These are phyloP conservation scores for Aspergillus sclerotiicarbonarius DNA, from an alignment of 495 filamentous ascomycete species.

Conservation along the genomic window DNA sequence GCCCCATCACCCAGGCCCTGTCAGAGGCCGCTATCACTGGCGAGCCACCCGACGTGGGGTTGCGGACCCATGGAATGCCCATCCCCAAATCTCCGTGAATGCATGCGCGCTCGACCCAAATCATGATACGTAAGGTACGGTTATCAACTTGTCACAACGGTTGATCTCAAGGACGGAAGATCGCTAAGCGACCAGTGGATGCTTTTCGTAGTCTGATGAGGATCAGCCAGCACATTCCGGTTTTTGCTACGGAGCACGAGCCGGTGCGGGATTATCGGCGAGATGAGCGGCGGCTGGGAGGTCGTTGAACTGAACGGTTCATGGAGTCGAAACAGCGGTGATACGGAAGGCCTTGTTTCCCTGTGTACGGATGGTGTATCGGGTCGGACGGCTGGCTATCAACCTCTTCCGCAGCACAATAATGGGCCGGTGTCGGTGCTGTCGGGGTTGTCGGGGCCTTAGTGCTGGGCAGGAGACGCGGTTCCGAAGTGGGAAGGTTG, in stretches of 20 bases:
- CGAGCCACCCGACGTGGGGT: not conserved
- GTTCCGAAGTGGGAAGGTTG: no score
- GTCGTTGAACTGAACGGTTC: not conserved
- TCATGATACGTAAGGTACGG: not conserved
- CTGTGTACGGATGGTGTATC: not conserved
- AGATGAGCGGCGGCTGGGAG: not conserved
- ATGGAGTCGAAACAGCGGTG: not conserved
- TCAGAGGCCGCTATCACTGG: not conserved
- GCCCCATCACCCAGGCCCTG: not conserved
- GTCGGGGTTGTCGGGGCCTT: no score
- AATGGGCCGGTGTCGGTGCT: not conserved
- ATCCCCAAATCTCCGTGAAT: not conserved
- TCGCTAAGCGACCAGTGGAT: not conserved
- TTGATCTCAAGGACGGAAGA: not conserved
- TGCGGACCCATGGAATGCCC: not conserved
- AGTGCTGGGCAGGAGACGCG: no score
- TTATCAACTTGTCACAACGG: not conserved
- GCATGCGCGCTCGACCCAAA: not conserved
- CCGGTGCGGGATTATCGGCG: not conserved
- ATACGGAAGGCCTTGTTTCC: not conserved
- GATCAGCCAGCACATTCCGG: not conserved
- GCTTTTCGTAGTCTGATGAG: not conserved
- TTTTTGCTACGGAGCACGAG: slow-evolving; percentile 1
- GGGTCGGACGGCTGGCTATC: not conserved
- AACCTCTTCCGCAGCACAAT: not conserved